A percentile compares a stretch with the other conserved stretches of the same genome.
Conservation (phyloP, 2,329 filamentous ascomycete genomes). For the Ustilaginoidea virens region DNA sequence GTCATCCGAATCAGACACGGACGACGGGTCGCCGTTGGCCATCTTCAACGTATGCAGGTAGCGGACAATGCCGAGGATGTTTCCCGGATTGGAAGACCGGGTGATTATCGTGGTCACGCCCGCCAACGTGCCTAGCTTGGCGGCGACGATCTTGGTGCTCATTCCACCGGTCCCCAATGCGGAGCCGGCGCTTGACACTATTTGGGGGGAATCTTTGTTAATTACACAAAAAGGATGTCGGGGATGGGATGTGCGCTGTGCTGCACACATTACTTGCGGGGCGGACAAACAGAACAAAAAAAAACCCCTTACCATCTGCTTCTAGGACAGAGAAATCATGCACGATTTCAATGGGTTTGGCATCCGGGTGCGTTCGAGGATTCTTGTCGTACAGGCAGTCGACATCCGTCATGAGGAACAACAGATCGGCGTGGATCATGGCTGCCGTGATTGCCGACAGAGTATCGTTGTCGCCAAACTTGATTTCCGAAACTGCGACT, state of each 20-base stretch:
- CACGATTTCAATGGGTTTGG: conserved; percentile 80
- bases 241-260: no score
- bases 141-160: conserved; percentile 93
- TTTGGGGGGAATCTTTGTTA: no score
- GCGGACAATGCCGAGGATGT: conserved; percentile 73
- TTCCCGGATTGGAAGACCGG: conserved; percentile 80
- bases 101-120: conserved; percentile 95
- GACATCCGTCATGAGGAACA: conserved; percentile 98
- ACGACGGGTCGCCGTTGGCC: conserved; percentile 2
- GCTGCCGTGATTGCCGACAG: conserved; percentile 90
- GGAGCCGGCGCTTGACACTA: conserved; percentile 78
- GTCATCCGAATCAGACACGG: conserved; percentile 8
- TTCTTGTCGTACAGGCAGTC: conserved; percentile 97
- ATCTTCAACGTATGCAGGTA: conserved; percentile 45
- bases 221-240: no score
- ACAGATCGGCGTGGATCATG: conserved; percentile 91
- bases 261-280: no score
- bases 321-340: conserved; percentile 71
- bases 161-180: conserved; percentile 88
- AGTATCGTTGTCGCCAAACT: conserved; percentile 98
- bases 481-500: conserved; percentile 91
- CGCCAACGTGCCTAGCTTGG: conserved; percentile 78
- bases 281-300: no score
- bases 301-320: conserved; percentile 49
- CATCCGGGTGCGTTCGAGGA: conserved; percentile 70